Base-by-base conservation (phyloP, 306 rosid species). In the Prinsepia uniflora region DNA sequence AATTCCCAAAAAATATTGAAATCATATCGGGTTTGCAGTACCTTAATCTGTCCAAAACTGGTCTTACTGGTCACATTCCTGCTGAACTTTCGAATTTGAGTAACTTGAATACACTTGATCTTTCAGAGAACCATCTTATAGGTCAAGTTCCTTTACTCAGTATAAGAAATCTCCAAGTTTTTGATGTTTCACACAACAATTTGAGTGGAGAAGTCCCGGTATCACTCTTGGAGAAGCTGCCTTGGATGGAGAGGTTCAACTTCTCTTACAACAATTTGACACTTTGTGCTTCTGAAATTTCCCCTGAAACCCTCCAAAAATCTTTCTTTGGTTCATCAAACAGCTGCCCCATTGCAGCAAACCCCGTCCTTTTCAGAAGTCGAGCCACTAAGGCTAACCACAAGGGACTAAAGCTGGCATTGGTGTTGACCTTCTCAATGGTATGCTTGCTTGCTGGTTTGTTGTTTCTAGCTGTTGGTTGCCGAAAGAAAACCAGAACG, bases 321-420 rank as follows among this genome's bases (percentile, higher is more conserved):
- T 85, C 90, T 12, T 91, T 95, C 82, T 47, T 76, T 53, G 99
- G 99, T 64, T 85, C 90, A 39, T 73, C 71, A 52, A 83, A 81
- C 81, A 88, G 85, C 74, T 95, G 99, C 60, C 99, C 99, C n/a
- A 78, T 95, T 61, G 96, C 99, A 62, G 99, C 90, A n/a, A 86
- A 95, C 44, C 96, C 97, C 0, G 47, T 30, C 59, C 80, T 87
- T 40, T 81, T 95, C 70, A 71, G 68, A 44, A 78, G 86, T 68
- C 82, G 54, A 79, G 79, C 74, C 44, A 57, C 50, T 24, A 71
- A 71, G 66, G 68, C 52, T n/a, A 71, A 69, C 30, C 92, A 81
- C 24, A 85, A 61, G 65, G 90, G 85, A 46, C 85, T 86, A 79
- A 85, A 81, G 79, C 84, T 95, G 57, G 99, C 99, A 71, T 62